Evolutionary conservation across 352 stramenopile genomes (phyloP), one percentile per base, ranked within the genome.

Genomic region (Pythium monospermum): DNA sequence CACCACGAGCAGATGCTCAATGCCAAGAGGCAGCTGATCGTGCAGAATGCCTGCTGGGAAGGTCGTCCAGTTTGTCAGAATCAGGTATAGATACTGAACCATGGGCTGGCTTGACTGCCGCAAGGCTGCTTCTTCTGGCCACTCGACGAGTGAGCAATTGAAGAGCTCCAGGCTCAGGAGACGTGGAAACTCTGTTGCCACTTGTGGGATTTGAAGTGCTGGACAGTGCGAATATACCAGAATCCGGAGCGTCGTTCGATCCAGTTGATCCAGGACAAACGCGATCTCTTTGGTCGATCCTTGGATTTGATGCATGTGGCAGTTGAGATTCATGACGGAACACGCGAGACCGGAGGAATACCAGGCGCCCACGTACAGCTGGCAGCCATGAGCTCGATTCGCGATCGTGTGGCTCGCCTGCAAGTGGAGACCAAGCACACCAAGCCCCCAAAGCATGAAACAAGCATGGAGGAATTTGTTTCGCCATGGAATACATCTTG

Each of bases 301-400:
- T 8, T 19, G 11, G 19, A 55, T 37, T 4, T 42, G 28, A 23
- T 45, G 57, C 3, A 41, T 38, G 30, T 45, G 42, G 21, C 57
- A 65, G 32, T 60, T 65, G 25, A 65, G n/a, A 15, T 60, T 27
- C 50, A 60, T 53, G 4, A 62, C 47, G 4, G 54, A 47, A 23
- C 54, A 62, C 13, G 54, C 45, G 3, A 39, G 25, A 19, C 57
- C 52, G 6, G 28, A 36, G 4, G 31, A 41, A 8, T 57, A 46
- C 54, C 54, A 62, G 13, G 54, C 46, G 12, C 25, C n/a, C 37
- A 53, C 4, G 26, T 38, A 27, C 2, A 53, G 42, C 6, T 21
- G 27, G 27, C 52, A 59, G 26, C 40, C 33, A n/a, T n/a, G n/a
- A n/a, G n/a, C n/a, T n/a, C n/a, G n/a, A n/a, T n/a, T n/a, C n/a